A percentile compares a stretch with the other conserved stretches of the same genome.
These are phyloP conservation scores for Rhodotorula paludigena DNA, from an alignment of 768 basidiomycete species.

Conservation along the genomic window DNA sequence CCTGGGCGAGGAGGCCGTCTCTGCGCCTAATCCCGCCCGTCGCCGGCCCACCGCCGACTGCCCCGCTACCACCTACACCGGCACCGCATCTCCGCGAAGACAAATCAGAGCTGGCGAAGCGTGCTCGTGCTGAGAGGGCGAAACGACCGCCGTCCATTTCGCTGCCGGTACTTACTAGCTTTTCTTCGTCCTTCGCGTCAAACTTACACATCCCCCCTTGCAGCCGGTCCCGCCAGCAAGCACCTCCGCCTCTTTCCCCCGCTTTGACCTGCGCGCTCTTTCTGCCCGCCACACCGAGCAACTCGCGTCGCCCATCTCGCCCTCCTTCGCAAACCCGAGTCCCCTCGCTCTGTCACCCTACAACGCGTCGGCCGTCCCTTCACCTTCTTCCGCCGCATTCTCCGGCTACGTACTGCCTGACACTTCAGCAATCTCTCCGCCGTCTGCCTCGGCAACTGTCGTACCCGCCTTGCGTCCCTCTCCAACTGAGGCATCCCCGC, in stretches of 20 bases:
- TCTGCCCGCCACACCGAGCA: background rate
- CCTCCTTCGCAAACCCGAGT: background rate
- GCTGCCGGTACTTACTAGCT: slow-evolving; percentile 6
- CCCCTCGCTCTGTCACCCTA: background rate
- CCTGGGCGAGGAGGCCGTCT: no score
- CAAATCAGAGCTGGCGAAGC: no score
- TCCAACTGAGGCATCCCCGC: no score
- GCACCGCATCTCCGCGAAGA: background rate
- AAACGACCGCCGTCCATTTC: slow-evolving; percentile 11
- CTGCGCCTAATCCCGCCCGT: background rate
- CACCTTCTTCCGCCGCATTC: background rate
- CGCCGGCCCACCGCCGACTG: background rate
- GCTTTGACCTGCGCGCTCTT: background rate
- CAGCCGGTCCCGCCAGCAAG: background rate
- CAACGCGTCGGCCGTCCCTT: background rate
- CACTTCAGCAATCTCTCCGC: background rate
- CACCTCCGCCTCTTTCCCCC: no score
- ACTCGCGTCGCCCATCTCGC: background rate
- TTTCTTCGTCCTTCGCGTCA: background rate
- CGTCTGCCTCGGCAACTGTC: no score
- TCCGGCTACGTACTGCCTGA: no score
- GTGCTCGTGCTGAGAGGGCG: no score
- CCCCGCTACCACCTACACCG: background rate
- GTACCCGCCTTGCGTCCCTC: no score
- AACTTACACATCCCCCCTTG: background rate